Evolutionary conservation across 306 rosid genomes (phyloP), one percentile per base, ranked within the genome.

Genomic region (Abrus precatorius): DNA sequence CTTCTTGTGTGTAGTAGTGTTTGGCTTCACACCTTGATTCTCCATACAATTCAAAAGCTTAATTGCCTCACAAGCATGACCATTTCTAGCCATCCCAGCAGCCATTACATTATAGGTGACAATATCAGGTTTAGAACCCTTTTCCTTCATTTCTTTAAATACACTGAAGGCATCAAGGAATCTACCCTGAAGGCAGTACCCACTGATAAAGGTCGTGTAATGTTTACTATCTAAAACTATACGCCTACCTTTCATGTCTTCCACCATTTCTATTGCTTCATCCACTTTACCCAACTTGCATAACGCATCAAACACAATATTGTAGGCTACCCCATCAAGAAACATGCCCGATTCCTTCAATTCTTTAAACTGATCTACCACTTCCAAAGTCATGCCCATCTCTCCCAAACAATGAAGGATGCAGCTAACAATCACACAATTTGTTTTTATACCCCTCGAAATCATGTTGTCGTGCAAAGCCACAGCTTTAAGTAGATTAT

Each of bases 171-270:
- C 97, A 81, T 76, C 59, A 60, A 1, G 4, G 30, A 82, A 64
- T 40, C 86, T 80, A 63, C 90, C 92, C 66, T 74, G 81, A 57
- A 79, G 78, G 78, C 74, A 90, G 69, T 85, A 89, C 49, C 98
- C 98, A 49, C 80, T 83, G 48, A 95, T 91, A 61, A 95, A 68
- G 4, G 97, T 95, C 7, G 97, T 95, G 84, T 88, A 92, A 81
- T 92, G 98, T 78, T 84, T 83, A 70, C 85, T 29, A 86, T 95
- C 97, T 78, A 92, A 75, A 71, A 2, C 81, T 72, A 91, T 75
- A 29, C 48, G 53, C 73, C 78, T 87, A 55, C 41, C 62, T 81
- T 84, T 88, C 98, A 94, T 91, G 69, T 86, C 94, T 57, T 91
- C 85, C 48, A 85, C 61, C 85, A 90, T 84, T n/a, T 74, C 65